Evolutionary conservation across 2,329 filamentous ascomycete species (phyloP).

Genomic region (Sordariomycetes sp.): DNA sequence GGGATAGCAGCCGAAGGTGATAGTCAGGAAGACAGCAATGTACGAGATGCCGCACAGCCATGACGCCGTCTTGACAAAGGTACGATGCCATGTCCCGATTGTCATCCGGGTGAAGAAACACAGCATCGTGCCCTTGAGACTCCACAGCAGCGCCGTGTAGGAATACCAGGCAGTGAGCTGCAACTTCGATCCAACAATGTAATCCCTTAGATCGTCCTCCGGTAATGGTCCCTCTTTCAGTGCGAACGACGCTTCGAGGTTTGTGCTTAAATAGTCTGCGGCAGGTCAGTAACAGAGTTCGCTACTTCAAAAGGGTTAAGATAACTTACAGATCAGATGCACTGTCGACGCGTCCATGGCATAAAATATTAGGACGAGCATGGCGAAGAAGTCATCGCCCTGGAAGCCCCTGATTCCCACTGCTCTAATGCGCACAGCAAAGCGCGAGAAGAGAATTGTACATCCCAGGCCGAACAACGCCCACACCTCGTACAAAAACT

Average conservation of each 20-base stretch:
- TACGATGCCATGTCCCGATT: neutral
- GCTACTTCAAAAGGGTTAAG: neutral
- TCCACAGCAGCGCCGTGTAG: slow-evolving; percentile 26
- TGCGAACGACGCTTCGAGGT: slow-evolving; percentile 9
- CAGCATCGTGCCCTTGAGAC: slow-evolving; percentile 17
- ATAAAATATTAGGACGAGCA: slow-evolving; percentile 22
- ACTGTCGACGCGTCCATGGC: slow-evolving; percentile 24
- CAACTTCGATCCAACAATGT: slow-evolving; percentile 21
- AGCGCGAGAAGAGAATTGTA: slow-evolving; percentile 19
- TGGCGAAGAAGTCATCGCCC: slow-evolving; percentile 27
- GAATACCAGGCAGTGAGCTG: slow-evolving; percentile 29
- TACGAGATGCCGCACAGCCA: slow-evolving; percentile 6
- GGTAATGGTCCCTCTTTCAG: neutral
- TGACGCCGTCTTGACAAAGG: neutral
- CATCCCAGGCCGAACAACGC: slow-evolving; percentile 20
- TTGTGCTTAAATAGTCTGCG: slow-evolving; percentile 12
- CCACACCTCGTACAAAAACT: slow-evolving; percentile 21
- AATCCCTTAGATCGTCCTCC: neutral
- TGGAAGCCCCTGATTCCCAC: slow-evolving; percentile 25
- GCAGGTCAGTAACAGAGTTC: too few species aligned
- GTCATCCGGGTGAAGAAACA: slow-evolving; percentile 19
- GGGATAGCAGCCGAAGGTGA: slow-evolving; percentile 13
- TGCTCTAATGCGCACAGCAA: slow-evolving; percentile 22
- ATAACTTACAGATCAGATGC: slow-evolving; percentile 19
- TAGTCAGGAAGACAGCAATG: slow-evolving; percentile 10